Percentiles rank a stretch among this genome's conserved stretches.
These are phyloP conservation scores for Ascochyta fabae DNA, from an alignment of 2,329 filamentous ascomycete species.

Conservation along the genomic window DNA sequence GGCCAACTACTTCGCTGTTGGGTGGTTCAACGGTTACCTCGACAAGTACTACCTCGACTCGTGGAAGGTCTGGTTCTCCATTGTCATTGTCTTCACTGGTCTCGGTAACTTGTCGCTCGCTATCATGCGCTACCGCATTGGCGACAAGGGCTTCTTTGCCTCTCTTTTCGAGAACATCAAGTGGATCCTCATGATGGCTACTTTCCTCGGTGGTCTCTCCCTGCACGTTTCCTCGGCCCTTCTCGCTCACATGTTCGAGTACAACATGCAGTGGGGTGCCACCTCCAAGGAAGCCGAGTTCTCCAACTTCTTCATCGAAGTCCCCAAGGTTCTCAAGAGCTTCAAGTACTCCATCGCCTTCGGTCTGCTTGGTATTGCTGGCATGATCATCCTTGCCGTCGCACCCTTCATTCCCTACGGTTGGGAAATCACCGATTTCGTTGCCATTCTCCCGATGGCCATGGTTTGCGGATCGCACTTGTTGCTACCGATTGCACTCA, in stretches of 20 bases:
- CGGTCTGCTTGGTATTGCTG: slow-evolving; percentile 63
- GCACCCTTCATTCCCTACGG: slow-evolving; percentile 69
- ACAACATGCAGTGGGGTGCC: slow-evolving; percentile 84
- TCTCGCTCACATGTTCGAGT: slow-evolving; percentile 81
- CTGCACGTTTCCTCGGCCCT: slow-evolving; percentile 81
- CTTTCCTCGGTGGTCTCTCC: slow-evolving; percentile 81
- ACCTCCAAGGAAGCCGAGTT: slow-evolving; percentile 83
- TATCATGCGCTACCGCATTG: slow-evolving; percentile 66
- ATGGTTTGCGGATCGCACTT: slow-evolving; percentile 74
- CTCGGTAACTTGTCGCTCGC: slow-evolving; percentile 66
- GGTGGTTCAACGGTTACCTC: slow-evolving; percentile 74
- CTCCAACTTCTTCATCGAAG: slow-evolving; percentile 84
- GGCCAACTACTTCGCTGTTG: slow-evolving; percentile 72
- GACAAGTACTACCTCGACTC: slow-evolving; percentile 81
- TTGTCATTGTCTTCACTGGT: slow-evolving; percentile 68
- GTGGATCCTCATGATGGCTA: slow-evolving; percentile 69
- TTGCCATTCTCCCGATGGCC: slow-evolving; percentile 78
- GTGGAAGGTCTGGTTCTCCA: slow-evolving; percentile 60
- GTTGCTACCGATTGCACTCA: slow-evolving; percentile 72
- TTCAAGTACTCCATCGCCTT: slow-evolving; percentile 78
- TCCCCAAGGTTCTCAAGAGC: slow-evolving; percentile 77
- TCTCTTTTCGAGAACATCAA: slow-evolving; percentile 64
- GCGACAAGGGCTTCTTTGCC: slow-evolving; percentile 58
- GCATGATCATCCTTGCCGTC: slow-evolving; percentile 69
- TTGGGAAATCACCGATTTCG: slow-evolving; percentile 55